These are phyloP conservation scores for Vigna mungo DNA, from an alignment of 306 rosid species.

Conservation along the genomic window DNA sequence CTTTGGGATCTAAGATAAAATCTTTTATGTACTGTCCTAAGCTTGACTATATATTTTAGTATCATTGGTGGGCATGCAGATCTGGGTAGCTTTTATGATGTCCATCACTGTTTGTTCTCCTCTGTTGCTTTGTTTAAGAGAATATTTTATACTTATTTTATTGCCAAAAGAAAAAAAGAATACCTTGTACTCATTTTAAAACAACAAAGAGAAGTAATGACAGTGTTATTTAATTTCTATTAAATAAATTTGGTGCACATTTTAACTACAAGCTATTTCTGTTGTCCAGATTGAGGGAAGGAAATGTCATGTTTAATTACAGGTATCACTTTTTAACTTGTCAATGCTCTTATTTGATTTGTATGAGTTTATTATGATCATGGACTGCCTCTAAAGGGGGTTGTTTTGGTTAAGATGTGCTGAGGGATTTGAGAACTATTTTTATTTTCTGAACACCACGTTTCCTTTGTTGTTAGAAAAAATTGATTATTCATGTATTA, in stretches of 20 bases:
- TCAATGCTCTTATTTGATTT: neutral
- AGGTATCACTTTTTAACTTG: slow-evolving; percentile 61
- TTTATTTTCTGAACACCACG: slow-evolving; percentile 7
- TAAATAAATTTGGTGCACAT: slow-evolving; percentile 20
- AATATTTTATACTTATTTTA: neutral
- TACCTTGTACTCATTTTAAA: neutral
- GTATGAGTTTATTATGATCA: neutral
- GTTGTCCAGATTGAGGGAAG: slow-evolving; percentile 83
- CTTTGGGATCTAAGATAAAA: neutral
- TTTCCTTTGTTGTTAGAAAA: slow-evolving; percentile 10
- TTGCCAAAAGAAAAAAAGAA: no score
- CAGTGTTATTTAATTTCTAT: slow-evolving; percentile 29
- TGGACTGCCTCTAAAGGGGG: neutral
- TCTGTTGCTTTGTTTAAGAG: slow-evolving; percentile 1
- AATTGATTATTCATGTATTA: neutral
- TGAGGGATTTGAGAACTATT: neutral
- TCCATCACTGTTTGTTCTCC: neutral
- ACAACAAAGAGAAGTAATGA: slow-evolving; percentile 4
- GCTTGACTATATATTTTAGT: neutral
- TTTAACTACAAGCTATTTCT: slow-evolving; percentile 38
- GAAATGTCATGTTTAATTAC: slow-evolving; percentile 85
- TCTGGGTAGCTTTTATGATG: neutral
- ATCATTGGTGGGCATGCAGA: slow-evolving; percentile 7
- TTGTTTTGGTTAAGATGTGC: slow-evolving; percentile 2
- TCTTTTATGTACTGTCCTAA: neutral